These are phyloP conservation scores for Euphrasia confusa DNA, from an alignment of 257 asterid species.

Conservation along the genomic window DNA sequence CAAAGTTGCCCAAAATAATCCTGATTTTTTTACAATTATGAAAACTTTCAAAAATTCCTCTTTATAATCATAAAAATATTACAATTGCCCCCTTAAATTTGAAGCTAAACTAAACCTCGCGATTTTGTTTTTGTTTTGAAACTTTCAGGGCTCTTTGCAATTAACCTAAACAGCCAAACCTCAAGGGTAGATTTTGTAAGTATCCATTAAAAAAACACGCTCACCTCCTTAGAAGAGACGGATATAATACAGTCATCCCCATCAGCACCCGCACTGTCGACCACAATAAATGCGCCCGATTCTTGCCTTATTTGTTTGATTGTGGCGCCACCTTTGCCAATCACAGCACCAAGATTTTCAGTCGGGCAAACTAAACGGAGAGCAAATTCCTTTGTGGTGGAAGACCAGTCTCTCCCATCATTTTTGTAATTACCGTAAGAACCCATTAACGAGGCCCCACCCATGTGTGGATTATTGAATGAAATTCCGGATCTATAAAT, in stretches of 20 bases:
- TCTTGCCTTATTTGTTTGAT: conserved; percentile 85
- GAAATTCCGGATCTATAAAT: conserved; percentile 67
- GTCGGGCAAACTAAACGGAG: conserved; percentile 70
- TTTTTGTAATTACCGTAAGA: conserved; percentile 50
- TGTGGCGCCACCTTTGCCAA: conserved; percentile 78
- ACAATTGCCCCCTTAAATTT: neutral
- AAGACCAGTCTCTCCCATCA: conserved; percentile 44
- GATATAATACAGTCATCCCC: conserved; percentile 75
- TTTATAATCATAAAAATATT: neutral
- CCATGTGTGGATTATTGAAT: conserved; percentile 45
- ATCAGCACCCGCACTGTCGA: conserved; percentile 69
- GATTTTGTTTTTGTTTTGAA: neutral
- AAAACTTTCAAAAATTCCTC: neutral
- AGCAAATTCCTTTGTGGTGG: conserved; percentile 52
- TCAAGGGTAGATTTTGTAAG: neutral
- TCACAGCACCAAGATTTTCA: conserved; percentile 79
- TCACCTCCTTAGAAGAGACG: conserved; percentile 80
- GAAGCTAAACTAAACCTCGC: neutral
- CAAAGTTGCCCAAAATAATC: too few species aligned
- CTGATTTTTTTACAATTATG: too few species aligned
- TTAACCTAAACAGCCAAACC: neutral
- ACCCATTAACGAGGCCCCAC: conserved; percentile 55
- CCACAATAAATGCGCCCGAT: conserved; percentile 73
- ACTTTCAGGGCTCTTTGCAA: neutral
- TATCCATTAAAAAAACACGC: conserved; percentile 2